Base-by-base conservation (phyloP, 1,139 yeast species). In the Wickerhamomyces sp. region DNA sequence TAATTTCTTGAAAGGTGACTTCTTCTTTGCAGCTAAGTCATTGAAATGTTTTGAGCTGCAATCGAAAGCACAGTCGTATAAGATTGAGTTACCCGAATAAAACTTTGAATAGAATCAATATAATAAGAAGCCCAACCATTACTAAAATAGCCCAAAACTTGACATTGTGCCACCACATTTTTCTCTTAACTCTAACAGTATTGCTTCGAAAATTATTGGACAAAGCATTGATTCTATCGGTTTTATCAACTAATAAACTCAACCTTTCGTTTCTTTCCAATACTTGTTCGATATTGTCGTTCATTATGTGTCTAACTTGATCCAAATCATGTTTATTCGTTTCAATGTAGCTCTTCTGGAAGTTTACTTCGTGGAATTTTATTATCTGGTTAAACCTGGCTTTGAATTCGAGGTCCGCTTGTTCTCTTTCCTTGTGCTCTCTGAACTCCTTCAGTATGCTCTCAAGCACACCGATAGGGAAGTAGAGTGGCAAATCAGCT, bases 241-340 rank as follows among this genome's bases (percentile, higher is more conserved):
- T 87, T 57, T 88, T 88, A 56, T 81, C 82, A n/a, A 87, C 92
- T 47, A 87, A 67, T 37, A 76, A 59, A 47, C 75, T 75, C 43
- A 87, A 78, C 45, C 85, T 74, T 52, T 87, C 95, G 3, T 94
- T 95, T 40, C 96, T 71, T 54, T 78, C 81, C 54, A 87, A 64
- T 4, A 87, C 64, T 52, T 74, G 76, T 48, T 76, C 80, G 41
- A 80, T 76, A 50, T 79, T 80, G 41, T 77, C 81, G 51, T 76
- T 71, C 81, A 80, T 74, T 36, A 80, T 58, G 33, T 67, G 68
- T 30, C 47, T 51, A 3, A 55, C 45, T 16, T 55, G 51, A 16
- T 45, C 40, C 14, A 57, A 35, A 21, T 57, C 58, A 14, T 41
- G 41, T 27, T 47, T 51, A 8, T 48, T 44, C 6, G 31, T 20